Conservation (phyloP, 2,329 filamentous ascomycete species). For the Colletotrichum truncatum region DNA sequence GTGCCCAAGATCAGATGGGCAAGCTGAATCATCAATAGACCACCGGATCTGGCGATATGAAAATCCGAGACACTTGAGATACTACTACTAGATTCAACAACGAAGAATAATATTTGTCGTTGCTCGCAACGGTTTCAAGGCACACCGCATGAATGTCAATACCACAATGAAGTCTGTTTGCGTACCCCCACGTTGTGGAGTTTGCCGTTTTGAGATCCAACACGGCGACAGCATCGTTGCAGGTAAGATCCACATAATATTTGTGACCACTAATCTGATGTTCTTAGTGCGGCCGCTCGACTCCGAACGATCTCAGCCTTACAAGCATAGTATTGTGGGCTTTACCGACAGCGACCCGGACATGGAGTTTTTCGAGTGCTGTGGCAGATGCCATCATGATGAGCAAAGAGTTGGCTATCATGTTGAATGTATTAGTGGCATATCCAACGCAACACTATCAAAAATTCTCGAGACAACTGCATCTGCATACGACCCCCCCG, state of each 20-base stretch:
- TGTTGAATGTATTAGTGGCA: background rate
- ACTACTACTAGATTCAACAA: background rate
- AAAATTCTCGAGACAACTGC: background rate
- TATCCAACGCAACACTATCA: background rate
- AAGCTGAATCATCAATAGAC: too few species aligned
- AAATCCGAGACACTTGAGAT: background rate
- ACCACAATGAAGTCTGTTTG: background rate
- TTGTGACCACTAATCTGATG: background rate
- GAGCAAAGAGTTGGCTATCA: slow-evolving; percentile 3
- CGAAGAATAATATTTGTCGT: too few species aligned
- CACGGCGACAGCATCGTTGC: slow-evolving; percentile 1
- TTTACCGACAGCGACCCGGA: background rate
- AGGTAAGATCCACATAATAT: background rate
- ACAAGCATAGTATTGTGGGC: background rate
- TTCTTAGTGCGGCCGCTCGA: background rate
- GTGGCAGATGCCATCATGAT: background rate
- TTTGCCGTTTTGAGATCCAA: background rate
- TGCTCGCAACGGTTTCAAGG: background rate
- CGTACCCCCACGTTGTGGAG: background rate
- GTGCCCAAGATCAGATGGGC: too few species aligned
- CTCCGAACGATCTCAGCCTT: background rate
- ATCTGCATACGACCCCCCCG: background rate
- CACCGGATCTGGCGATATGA: background rate
- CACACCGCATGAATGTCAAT: too few species aligned
- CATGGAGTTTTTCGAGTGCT: slow-evolving; percentile 1